Evolutionary conservation across 2,329 filamentous ascomycete species (phyloP).

Genomic region (Neurospora sp.): DNA sequence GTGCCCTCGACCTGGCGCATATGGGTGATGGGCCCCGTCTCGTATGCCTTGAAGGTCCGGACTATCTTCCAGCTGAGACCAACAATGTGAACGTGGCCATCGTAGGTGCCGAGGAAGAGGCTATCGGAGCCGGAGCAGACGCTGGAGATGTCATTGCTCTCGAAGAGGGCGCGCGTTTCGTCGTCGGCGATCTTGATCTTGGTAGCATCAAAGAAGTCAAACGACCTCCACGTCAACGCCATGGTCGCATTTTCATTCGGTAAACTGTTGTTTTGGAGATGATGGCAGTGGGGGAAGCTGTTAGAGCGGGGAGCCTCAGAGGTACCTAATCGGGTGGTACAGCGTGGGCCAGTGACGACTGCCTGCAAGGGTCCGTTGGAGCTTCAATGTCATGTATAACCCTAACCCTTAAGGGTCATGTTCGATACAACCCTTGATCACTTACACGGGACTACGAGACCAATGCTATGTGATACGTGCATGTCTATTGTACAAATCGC

Average conservation of each 20-base stretch:
- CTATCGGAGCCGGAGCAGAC: constrained; percentile 81
- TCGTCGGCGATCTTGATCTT: constrained; percentile 71
- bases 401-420: not conserved
- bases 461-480: not conserved
- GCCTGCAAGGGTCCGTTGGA: not conserved
- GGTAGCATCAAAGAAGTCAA: constrained; percentile 97
- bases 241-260: constrained; percentile 21
- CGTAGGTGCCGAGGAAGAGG: constrained; percentile 76
- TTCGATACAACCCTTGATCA: not conserved
- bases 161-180: constrained; percentile 68
- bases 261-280: not conserved
- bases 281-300: not conserved
- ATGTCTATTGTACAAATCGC: not conserved
- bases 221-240: constrained; percentile 69
- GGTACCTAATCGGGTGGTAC: not conserved
- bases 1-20: constrained; percentile 89
- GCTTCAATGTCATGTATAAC: not conserved
- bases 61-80: constrained; percentile 80
- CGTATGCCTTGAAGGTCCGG: constrained; percentile 79
- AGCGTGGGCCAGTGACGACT: not conserved
- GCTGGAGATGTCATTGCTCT: constrained; percentile 72
- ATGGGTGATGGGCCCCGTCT: constrained; percentile 68
- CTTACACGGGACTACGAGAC: not conserved
- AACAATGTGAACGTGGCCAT: constrained; percentile 81
- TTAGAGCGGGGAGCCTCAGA: not conserved